Percentiles rank a stretch among this genome's conserved stretches.
These are phyloP conservation scores for Cubamyces lactineus DNA, from an alignment of 768 basidiomycete species.

Conservation along the genomic window DNA sequence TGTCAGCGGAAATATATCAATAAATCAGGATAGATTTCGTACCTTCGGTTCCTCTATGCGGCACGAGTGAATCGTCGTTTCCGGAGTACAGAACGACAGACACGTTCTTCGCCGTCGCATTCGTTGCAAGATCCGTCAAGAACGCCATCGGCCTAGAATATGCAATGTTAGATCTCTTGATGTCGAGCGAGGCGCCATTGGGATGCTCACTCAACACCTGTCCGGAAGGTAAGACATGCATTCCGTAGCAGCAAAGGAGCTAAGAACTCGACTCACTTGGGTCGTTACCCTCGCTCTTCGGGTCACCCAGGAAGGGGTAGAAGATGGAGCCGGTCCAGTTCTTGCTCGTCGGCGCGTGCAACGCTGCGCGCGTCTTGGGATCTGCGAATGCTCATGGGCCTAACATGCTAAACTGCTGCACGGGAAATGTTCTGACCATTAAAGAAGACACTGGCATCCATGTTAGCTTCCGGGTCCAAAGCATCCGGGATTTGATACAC, in stretches of 20 bases:
- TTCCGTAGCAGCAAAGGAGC: background rate
- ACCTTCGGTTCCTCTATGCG: constrained; percentile 69
- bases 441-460: constrained; percentile 59
- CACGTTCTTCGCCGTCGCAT: constrained; percentile 54
- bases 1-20: background rate
- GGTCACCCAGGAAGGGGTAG: constrained; percentile 36
- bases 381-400: constrained; percentile 42
- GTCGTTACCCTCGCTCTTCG: constrained; percentile 28
- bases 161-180: background rate
- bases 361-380: constrained; percentile 53
- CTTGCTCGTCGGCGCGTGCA: constrained; percentile 70
- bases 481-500: constrained; percentile 35
- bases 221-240: background rate
- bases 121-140: constrained; percentile 63
- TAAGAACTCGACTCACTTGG: constrained; percentile 36
- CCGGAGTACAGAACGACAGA: constrained; percentile 65
- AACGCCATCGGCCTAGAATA: constrained; percentile 59
- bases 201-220: constrained; percentile 40
- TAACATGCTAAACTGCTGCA: too few relatives aligned
- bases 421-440: constrained; percentile 49
- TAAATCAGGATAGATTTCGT: constrained; percentile 16
- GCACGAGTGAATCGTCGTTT: constrained; percentile 67
- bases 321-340: constrained; percentile 41
- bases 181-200: too few relatives aligned
- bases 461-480: constrained; percentile 50